These are phyloP conservation scores for Gaeumannomyces tritici DNA, from an alignment of 2,329 filamentous ascomycete species.

Conservation along the genomic window DNA sequence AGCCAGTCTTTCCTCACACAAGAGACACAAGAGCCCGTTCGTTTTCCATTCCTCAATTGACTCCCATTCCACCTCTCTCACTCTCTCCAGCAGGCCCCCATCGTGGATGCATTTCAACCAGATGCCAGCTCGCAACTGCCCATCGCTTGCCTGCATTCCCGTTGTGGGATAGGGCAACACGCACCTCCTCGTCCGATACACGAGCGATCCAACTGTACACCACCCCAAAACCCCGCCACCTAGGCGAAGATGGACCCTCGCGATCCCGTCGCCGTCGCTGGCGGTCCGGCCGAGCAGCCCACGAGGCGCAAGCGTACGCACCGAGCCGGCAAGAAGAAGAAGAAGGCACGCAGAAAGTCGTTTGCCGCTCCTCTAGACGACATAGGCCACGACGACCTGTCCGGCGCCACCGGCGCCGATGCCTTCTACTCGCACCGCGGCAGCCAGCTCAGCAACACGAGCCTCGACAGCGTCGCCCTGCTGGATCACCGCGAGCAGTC, in stretches of 20 bases:
- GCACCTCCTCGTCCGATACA: not conserved
- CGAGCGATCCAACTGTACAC: not conserved
- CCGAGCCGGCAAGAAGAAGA: constrained; percentile 64
- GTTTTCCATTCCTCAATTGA: not conserved
- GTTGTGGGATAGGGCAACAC: not conserved
- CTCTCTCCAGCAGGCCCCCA: no score
- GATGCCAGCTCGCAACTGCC: not conserved
- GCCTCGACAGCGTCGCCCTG: constrained; percentile 79
- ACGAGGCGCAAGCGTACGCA: constrained; percentile 60
- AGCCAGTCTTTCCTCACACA: not conserved
- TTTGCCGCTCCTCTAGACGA: constrained; percentile 61
- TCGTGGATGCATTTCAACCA: not conserved
- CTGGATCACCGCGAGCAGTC: constrained; percentile 70
- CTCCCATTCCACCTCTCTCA: no score
- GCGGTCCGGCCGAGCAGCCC: constrained; percentile 9
- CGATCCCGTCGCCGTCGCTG: not conserved
- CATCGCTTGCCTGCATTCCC: not conserved
- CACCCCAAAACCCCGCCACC: not conserved
- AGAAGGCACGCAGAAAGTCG: constrained; percentile 66
- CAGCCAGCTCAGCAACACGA: constrained; percentile 67
- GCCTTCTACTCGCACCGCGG: constrained; percentile 40
- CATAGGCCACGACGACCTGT: constrained; percentile 19
- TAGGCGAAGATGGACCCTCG: not conserved
- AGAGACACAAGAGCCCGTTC: not conserved
- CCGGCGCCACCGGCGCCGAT: constrained; percentile 17